A percentile compares a stretch with the other conserved stretches of the same genome.
phyloP scores from a whole-genome alignment of 1,284 basidiomycete genomes.

The Microbotryum violaceum region DNA sequence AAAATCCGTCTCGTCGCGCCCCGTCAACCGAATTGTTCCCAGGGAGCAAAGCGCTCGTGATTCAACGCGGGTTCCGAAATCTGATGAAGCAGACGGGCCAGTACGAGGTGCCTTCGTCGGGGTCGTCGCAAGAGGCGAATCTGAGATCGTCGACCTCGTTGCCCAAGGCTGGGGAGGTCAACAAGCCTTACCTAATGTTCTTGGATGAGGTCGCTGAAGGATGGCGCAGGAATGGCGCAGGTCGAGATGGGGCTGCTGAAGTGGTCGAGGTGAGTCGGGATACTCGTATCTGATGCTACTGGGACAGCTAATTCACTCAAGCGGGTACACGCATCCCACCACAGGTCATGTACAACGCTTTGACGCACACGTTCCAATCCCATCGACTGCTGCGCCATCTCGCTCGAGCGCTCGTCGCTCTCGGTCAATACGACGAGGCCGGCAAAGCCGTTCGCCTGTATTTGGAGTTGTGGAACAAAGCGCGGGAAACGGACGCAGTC shows the following conservation, averaged over 20 bases:
- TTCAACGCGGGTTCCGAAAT: slow-evolving; percentile 5
- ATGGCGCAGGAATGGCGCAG: slow-evolving; percentile 64
- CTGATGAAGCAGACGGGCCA: not conserved
- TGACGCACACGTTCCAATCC: slow-evolving; percentile 82
- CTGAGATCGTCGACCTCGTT: slow-evolving; percentile 54
- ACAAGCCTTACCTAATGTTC: slow-evolving; percentile 71
- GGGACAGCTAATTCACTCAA: too few relatives aligned
- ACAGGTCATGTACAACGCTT: slow-evolving; percentile 82
- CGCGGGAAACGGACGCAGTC: slow-evolving; percentile 53
- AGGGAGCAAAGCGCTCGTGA: not conserved
- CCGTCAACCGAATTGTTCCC: not conserved
- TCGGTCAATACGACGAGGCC: slow-evolving; percentile 55
- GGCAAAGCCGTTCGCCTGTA: slow-evolving; percentile 71
- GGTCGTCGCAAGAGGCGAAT: slow-evolving; percentile 19
- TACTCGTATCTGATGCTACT: not conserved
- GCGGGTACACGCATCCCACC: not conserved
- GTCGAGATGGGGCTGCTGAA: slow-evolving; percentile 48
- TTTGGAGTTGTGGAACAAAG: slow-evolving; percentile 72
- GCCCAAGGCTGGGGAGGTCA: slow-evolving; percentile 74
- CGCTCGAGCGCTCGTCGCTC: slow-evolving; percentile 55
- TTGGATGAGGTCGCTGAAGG: slow-evolving; percentile 70
- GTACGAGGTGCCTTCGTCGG: not conserved
- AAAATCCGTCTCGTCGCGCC: too few relatives aligned
- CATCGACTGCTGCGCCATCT: slow-evolving; percentile 74
- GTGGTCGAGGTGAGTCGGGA: slow-evolving; percentile 14